Base-by-base conservation (phyloP, 306 rosid species). In the Quercus alba region DNA sequence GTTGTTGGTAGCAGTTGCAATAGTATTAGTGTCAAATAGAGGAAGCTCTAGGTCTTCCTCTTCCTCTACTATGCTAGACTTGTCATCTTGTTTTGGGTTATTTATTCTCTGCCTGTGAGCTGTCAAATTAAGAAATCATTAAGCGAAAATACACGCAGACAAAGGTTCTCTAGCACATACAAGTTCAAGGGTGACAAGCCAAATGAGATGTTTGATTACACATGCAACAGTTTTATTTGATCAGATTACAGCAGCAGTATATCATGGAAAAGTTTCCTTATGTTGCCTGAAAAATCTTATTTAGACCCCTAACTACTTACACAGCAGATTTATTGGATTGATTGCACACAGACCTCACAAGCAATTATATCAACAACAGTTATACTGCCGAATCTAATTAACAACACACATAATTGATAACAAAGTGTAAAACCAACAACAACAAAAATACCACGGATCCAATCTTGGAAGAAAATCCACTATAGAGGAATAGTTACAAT, bases 1-100 rank as follows among this genome's bases (percentile, higher is more conserved):
- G 75, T 79, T 81, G 66, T 68, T 49, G 6, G 88, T 87, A 23
- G 88, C 86, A 28, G 86, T 86, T 87, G 85, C 86, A 84, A 87
- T 77, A 44, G 68, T 74, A 57, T 77, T 4, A 38, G 81, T 56
- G 54, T 87, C 83, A 82, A 84, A 87, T 33, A 59, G 55, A 63
- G 88, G 86, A 5, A 84, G 88, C 44, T 82, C 78, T 82, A 58
- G 68, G 55, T 68, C 72, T 9, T 67, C 72, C 52, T 67, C 79
- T 28, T 83, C 73, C 18, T 76, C 78, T 11, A 73, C 59, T 38
- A 14, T 55, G 51, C 82, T 83, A 70, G 67, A 31, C 41, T 77
- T 13, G 59, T 19, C n/a, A 68, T 33, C 28, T 72, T 69, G 74
- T 61, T 41, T 56, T 21, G 14, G 56, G 5, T 15, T n/a, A 10